phyloP scores from a whole-genome alignment of 176 grass and related monocot genomes.

The Aegilops speltoides region DNA sequence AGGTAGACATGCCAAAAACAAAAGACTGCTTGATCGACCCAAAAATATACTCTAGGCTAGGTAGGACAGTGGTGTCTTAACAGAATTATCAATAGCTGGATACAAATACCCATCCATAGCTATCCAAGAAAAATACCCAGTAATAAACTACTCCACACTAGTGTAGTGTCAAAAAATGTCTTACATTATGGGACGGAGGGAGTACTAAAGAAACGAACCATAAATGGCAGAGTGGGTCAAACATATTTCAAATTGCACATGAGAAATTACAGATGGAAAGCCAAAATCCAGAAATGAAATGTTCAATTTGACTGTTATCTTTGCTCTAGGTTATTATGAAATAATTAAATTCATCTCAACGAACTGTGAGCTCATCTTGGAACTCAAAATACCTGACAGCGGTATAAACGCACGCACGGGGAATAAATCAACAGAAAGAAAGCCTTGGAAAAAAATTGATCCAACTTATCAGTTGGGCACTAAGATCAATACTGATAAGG shows the following conservation, averaged over 20 bases:
- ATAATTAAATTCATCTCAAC: background rate
- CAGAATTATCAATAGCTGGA: background rate
- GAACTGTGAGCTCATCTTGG: background rate
- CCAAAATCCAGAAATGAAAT: background rate
- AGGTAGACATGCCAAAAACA: background rate
- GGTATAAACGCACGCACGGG: background rate
- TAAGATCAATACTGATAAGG: background rate
- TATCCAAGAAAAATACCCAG: background rate
- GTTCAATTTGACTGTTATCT: background rate
- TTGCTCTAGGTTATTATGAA: background rate
- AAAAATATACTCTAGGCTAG: background rate
- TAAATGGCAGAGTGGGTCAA: background rate
- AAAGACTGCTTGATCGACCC: background rate
- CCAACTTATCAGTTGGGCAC: background rate
- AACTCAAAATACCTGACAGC: background rate
- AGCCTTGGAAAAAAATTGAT: background rate
- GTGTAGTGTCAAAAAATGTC: no score
- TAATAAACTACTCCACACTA: background rate
- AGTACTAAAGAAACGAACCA: background rate
- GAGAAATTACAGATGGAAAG: background rate
- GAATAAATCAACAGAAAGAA: background rate
- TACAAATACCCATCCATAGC: background rate
- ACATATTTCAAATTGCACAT: background rate
- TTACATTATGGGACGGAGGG: no score
- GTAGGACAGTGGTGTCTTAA: background rate